phyloP scores from a whole-genome alignment of 768 basidiomycete genomes.

The Mycena sanguinolenta region DNA sequence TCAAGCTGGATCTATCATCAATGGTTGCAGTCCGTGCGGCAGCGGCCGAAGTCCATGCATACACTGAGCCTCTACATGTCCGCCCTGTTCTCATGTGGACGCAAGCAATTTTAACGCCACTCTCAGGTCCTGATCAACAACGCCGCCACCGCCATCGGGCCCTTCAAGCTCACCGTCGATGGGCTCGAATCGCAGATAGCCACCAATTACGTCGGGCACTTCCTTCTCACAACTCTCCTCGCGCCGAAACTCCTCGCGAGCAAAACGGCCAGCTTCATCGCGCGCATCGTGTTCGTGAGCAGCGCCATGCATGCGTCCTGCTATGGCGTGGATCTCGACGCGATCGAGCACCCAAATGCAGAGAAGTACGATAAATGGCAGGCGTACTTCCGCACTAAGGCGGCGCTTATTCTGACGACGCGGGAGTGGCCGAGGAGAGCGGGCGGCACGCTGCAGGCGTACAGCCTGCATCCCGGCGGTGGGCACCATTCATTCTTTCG shows the following conservation, averaged over 20 bases:
- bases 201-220: slow-evolving; percentile 20
- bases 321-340: background rate
- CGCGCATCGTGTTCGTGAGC: slow-evolving; percentile 21
- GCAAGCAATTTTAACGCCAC: background rate
- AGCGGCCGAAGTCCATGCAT: slow-evolving; percentile 20
- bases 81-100: no score
- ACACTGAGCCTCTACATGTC: slow-evolving; percentile 28
- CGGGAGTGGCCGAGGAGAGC: slow-evolving; percentile 15
- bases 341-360: slow-evolving; percentile 14
- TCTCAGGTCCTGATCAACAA: slow-evolving; percentile 25
- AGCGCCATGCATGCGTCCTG: slow-evolving; percentile 1
- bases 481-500: background rate
- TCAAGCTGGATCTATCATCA: background rate
- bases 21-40: background rate
- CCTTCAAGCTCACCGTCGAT: slow-evolving; percentile 20
- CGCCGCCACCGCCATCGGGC: slow-evolving; percentile 11
- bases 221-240: slow-evolving; percentile 43
- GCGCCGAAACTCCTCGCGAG: slow-evolving; percentile 9
- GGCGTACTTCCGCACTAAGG: slow-evolving; percentile 12
- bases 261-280: background rate
- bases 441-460: slow-evolving; percentile 6
- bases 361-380: background rate
- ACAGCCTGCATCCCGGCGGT: slow-evolving; percentile 23
- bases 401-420: slow-evolving; percentile 4
- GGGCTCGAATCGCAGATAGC: slow-evolving; percentile 24